Percentiles rank a stretch among this genome's conserved stretches.
phyloP scores from a whole-genome alignment of 2,329 filamentous ascomycete genomes.

The Bipolaris oryzae region DNA sequence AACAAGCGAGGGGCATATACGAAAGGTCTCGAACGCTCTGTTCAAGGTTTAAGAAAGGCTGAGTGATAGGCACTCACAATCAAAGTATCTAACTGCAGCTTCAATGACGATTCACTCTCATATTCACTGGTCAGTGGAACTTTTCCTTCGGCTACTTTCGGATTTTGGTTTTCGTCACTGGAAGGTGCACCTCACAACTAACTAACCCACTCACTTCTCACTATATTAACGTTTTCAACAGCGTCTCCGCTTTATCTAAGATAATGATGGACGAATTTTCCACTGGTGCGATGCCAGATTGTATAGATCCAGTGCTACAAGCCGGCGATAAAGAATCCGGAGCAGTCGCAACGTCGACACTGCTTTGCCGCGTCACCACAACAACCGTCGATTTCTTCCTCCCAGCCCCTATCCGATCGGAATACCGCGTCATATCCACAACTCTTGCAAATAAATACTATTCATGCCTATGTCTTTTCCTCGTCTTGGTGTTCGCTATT shows the following conservation, averaged over 20 bases:
- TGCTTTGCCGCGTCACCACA: neutral
- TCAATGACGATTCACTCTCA: neutral
- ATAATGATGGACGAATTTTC: neutral
- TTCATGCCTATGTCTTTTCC: neutral
- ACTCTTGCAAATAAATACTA: neutral
- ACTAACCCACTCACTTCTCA: neutral
- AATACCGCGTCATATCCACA: neutral
- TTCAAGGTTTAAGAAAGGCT: too few species aligned
- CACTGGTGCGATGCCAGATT: neutral
- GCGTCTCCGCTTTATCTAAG: neutral
- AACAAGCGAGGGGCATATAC: too few species aligned
- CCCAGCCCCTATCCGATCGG: conserved; percentile 4
- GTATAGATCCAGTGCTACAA: neutral
- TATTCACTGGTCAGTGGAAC: neutral
- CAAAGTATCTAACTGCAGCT: neutral
- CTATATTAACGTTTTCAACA: neutral
- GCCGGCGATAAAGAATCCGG: neutral
- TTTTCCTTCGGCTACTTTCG: too few species aligned
- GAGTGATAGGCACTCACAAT: neutral
- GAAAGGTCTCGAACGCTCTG: too few species aligned
- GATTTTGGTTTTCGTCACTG: neutral
- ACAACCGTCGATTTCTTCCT: neutral
- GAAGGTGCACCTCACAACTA: neutral
- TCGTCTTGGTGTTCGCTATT: neutral
- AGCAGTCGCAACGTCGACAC: neutral